A percentile compares a stretch with the other conserved stretches of the same genome.
Conservation (phyloP, 164 flowering plant genomes). For the Litsea cubeba region DNA sequence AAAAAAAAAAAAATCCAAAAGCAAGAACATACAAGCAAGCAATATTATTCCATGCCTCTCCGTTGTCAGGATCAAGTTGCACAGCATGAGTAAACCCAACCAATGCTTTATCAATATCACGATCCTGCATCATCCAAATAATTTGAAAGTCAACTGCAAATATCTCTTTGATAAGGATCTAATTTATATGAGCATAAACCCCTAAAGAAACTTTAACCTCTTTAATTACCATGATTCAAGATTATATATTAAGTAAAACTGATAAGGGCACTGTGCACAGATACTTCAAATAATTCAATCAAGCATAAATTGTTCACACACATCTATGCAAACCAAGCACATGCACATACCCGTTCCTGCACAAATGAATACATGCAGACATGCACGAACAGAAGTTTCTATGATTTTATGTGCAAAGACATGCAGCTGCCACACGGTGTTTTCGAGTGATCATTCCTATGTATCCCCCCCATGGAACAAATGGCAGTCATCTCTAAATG, state of each 20-base stretch:
- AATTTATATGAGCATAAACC: background rate
- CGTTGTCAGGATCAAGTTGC: constrained; percentile 96
- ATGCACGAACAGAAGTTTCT: background rate
- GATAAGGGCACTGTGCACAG: background rate
- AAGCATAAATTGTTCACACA: background rate
- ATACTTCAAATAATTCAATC: background rate
- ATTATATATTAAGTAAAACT: background rate
- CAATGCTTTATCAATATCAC: constrained; percentile 75
- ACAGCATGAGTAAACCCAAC: constrained; percentile 82
- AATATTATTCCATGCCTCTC: constrained; percentile 99
- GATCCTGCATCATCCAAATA: constrained; percentile 45
- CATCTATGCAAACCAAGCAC: background rate
- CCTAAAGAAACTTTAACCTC: background rate
- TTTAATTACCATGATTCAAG: background rate
- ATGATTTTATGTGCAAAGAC: background rate
- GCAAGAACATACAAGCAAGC: constrained; percentile 69
- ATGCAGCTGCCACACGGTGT: background rate
- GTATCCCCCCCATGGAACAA: background rate
- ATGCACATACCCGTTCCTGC: too few species aligned
- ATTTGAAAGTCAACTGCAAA: background rate
- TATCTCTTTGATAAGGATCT: background rate
- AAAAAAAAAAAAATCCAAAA: background rate
- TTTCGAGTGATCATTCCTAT: background rate
- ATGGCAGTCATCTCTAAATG: background rate
- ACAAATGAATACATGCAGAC: too few species aligned